A percentile compares a stretch with the other conserved stretches of the same genome.
Evolutionary conservation across 805 yeast species (phyloP).

Genomic region (Saccharomyces cerevisiae): DNA sequence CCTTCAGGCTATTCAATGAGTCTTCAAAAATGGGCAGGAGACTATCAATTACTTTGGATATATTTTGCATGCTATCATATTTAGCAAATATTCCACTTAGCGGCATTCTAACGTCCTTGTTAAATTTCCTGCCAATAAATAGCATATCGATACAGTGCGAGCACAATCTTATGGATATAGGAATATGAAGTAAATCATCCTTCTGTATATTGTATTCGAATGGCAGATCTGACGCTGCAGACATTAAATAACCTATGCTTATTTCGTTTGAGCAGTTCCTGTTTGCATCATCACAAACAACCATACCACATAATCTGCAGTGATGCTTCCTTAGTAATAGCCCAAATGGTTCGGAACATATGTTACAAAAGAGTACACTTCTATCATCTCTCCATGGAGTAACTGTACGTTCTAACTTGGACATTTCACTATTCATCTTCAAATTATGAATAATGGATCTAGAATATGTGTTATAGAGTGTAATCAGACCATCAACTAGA

Average conservation of each 20-base stretch:
- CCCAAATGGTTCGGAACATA: constrained; percentile 54
- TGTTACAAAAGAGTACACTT: constrained; percentile 43
- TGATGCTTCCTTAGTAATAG: constrained; percentile 71
- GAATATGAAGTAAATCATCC: constrained; percentile 16
- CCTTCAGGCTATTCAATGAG: constrained; percentile 19
- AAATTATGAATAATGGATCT: constrained; percentile 7
- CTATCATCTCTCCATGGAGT: constrained; percentile 61
- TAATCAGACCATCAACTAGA: constrained; percentile 28
- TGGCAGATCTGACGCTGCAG: constrained; percentile 22
- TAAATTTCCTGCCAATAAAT: constrained; percentile 46
- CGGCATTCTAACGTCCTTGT: constrained; percentile 32
- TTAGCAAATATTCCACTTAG: constrained; percentile 34
- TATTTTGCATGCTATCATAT: constrained; percentile 35
- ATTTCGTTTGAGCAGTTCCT: constrained; percentile 69
- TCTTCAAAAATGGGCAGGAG: constrained; percentile 39
- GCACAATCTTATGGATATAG: constrained; percentile 51
- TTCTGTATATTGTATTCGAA: constrained; percentile 10
- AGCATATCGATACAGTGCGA: constrained; percentile 55
- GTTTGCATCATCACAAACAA: constrained; percentile 62
- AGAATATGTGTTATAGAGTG: constrained; percentile 20
- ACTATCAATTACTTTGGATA: constrained; percentile 32
- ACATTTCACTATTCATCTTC: constrained; percentile 25
- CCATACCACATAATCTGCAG: constrained; percentile 79
- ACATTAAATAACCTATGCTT: constrained; percentile 34
- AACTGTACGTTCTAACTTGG: constrained; percentile 38